These are phyloP conservation scores for Flaveria floridana DNA, from an alignment of 140 eudicot species.

Conservation along the genomic window DNA sequence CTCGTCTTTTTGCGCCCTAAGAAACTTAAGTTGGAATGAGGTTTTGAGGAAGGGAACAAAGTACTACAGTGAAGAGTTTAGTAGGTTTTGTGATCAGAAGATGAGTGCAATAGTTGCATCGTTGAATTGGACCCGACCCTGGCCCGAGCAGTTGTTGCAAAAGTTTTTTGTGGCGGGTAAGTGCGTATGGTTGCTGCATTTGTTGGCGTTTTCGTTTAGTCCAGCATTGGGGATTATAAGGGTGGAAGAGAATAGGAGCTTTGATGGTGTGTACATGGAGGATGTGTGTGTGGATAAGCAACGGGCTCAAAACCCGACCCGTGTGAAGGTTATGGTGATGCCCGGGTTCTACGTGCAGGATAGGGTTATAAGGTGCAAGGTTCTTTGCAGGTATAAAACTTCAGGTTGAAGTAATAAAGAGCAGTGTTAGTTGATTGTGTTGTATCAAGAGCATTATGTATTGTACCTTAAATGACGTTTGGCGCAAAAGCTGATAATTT, in stretches of 20 bases:
- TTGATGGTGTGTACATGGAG: slow-evolving; percentile 74
- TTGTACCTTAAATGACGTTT: slow-evolving; percentile 13
- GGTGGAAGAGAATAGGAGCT: slow-evolving; percentile 62
- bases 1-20: slow-evolving; percentile 63
- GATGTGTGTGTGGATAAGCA: slow-evolving; percentile 62
- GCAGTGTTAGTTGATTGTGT: slow-evolving; percentile 23
- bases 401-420: slow-evolving; percentile 31
- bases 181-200: slow-evolving; percentile 87
- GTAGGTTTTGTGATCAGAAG: slow-evolving; percentile 86
- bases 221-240: slow-evolving; percentile 68
- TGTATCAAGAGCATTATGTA: slow-evolving; percentile 28
- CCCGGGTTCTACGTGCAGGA: slow-evolving; percentile 94
- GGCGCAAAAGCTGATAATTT: slow-evolving; percentile 23
- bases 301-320: slow-evolving; percentile 47
- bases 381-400: slow-evolving; percentile 74
- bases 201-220: slow-evolving; percentile 79
- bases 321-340: slow-evolving; percentile 84
- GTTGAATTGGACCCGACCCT: slow-evolving; percentile 75
- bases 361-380: slow-evolving; percentile 79
- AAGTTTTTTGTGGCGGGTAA: slow-evolving; percentile 87
- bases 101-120: slow-evolving; percentile 67
- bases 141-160: slow-evolving; percentile 88
- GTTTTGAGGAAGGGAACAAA: slow-evolving; percentile 87
- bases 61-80: slow-evolving; percentile 86
- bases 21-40: slow-evolving; percentile 90